Evolutionary conservation across 805 yeast genomes (phyloP).

Genomic region (Ogataea ramenticola): DNA sequence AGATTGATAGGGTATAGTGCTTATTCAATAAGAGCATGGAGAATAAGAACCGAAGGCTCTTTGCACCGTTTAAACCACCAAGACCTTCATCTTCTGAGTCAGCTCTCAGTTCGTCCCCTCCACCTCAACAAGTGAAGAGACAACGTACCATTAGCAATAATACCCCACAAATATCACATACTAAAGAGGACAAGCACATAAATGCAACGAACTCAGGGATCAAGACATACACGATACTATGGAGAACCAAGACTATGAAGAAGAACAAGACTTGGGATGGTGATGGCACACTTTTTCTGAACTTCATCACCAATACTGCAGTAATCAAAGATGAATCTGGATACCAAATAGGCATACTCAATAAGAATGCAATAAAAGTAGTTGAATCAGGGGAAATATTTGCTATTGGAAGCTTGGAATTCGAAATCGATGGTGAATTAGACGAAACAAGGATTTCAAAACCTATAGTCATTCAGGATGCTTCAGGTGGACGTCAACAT

Average conservation of each 20-base stretch:
- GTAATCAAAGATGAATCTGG: constrained; percentile 24
- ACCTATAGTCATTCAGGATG: too few relatives aligned
- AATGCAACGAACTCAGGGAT: neutral
- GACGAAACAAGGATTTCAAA: neutral
- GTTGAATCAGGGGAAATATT: constrained; percentile 22
- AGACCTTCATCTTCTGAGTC: neutral
- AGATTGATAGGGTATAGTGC: too few relatives aligned
- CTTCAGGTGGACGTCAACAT: too few relatives aligned
- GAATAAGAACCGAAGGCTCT: neutral
- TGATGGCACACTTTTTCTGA: constrained; percentile 56
- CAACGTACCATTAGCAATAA: too few relatives aligned
- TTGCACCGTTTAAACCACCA: neutral
- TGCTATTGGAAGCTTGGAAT: constrained; percentile 50
- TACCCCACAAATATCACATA: too few relatives aligned
- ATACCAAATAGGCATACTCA: constrained; percentile 12
- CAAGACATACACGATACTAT: constrained; percentile 36
- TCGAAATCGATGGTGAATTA: constrained; percentile 49
- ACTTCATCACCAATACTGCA: constrained; percentile 11
- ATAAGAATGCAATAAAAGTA: constrained; percentile 11
- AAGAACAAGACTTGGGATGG: constrained; percentile 95
- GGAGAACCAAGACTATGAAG: constrained; percentile 65
- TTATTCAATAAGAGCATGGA: neutral
- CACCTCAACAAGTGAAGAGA: too few relatives aligned
- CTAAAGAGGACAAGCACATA: too few relatives aligned
- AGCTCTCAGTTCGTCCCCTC: neutral